phyloP scores from a whole-genome alignment of 139 green algal species.

The Coelastrella sp. region DNA sequence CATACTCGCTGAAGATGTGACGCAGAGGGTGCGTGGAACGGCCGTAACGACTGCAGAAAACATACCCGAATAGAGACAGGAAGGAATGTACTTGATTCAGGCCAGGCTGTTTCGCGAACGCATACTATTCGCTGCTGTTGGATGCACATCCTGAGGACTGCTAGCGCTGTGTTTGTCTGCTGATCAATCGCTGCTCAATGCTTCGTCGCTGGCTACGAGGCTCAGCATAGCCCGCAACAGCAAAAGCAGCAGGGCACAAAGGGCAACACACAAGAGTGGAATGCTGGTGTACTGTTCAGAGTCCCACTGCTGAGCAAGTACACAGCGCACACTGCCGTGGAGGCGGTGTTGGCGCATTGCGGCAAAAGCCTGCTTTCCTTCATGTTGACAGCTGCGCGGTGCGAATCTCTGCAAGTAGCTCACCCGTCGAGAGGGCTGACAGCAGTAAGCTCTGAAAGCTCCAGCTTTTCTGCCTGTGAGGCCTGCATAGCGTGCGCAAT shows the following conservation, averaged over 20 bases:
- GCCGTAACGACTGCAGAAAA: slow-evolving; percentile 84
- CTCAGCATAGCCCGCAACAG: background rate
- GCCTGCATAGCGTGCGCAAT: background rate
- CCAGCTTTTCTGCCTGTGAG: slow-evolving; percentile 56
- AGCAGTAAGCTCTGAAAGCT: slow-evolving; percentile 89
- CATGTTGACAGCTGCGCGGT: too few species aligned
- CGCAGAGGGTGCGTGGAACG: slow-evolving; percentile 81
- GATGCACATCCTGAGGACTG: background rate
- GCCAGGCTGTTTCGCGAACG: too few species aligned
- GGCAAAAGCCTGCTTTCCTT: too few species aligned
- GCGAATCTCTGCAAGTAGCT: slow-evolving; percentile 30
- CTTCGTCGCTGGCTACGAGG: too few species aligned
- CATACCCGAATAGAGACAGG: background rate
- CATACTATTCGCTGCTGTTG: too few species aligned
- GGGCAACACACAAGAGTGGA: too few species aligned
- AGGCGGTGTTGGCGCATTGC: too few species aligned
- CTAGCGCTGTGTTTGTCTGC: background rate
- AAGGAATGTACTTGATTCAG: too few species aligned
- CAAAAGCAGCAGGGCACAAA: background rate
- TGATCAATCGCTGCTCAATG: background rate
- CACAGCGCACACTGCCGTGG: too few species aligned
- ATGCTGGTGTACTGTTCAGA: too few species aligned
- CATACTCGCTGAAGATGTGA: slow-evolving; percentile 96
- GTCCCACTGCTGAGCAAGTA: too few species aligned
- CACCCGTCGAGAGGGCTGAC: slow-evolving; percentile 92